Evolutionary conservation across 139 green algal species (phyloP).

Genomic region (Chlamydomonas schloesseri): DNA sequence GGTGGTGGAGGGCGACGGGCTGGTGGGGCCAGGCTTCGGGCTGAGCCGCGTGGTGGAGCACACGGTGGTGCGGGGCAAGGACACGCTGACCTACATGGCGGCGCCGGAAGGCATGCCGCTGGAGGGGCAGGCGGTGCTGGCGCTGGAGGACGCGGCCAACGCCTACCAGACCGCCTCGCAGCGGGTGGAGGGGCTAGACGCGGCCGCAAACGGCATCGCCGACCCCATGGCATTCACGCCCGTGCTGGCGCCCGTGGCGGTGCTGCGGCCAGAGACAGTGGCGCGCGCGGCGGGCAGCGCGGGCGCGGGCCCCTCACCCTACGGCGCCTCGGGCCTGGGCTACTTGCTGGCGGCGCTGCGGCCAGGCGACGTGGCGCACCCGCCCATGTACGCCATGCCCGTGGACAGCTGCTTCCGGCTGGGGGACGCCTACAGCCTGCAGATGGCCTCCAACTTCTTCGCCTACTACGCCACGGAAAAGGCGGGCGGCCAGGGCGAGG

Average conservation of each 20-base stretch:
- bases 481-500: constrained; percentile 31
- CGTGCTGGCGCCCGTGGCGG: constrained; percentile 36
- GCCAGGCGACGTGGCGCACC: constrained; percentile 2
- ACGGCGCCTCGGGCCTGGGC: not conserved
- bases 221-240: not conserved
- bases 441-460: constrained; percentile 28
- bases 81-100: constrained; percentile 44
- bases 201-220: not conserved
- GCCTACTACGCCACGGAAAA: constrained; percentile 30
- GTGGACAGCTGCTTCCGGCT: constrained; percentile 41
- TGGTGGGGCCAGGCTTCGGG: constrained; percentile 45
- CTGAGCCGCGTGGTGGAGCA: constrained; percentile 56
- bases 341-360: constrained; percentile 4
- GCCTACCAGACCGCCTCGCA: constrained; percentile 1
- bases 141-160: not conserved
- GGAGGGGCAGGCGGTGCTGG: constrained; percentile 1
- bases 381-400: constrained; percentile 34
- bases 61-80: constrained; percentile 51
- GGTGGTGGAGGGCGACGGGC: constrained; percentile 31
- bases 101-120: constrained; percentile 33
- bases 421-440: constrained; percentile 15
- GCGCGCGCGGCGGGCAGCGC: not conserved
- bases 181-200: not conserved
- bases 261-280: constrained; percentile 37
- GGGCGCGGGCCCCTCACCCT: not conserved